Base-by-base conservation (phyloP, 306 rosid genomes). In the Fragaria vesca region DNA sequence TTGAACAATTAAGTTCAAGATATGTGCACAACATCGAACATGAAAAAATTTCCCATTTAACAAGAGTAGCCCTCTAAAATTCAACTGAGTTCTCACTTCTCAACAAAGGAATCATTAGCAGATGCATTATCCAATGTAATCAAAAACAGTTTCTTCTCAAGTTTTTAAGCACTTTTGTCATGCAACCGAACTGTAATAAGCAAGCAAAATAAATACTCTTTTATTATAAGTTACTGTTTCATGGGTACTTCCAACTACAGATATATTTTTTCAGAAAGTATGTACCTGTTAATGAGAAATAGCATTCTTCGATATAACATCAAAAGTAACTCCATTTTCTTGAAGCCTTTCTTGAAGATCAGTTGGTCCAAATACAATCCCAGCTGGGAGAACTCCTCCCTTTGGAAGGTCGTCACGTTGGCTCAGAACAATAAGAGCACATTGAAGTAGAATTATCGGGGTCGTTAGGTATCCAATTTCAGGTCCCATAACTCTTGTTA, bases 391-490 rank as follows among this genome's bases (percentile, higher is more conserved):
- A 69, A 79, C 86, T 79, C 98, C 98, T 68, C 96, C 96, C 73
- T 83, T 87, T 32, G 95, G 98, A n/a, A 94, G 88, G 73, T 58
- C 74, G 0, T 83, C 80, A 5, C 95, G 84, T 80, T 92, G 93
- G 76, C 78, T 76, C 51, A 84, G 93, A 90, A 88, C 81, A 71
- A 90, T 66, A 4, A 89, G 93, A 63, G 96, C 96, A 79, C 97
- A 92, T 77, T 94, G 97, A 78, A 94, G 58, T 47, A 94, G 83
- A 73, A 89, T 83, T 78, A 92, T 92, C 2, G 97, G 95, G 2
- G 98, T 94, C 17, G 97, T 89, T 65, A 94, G 61, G 82, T 94
- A 90, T 46, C 98, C 98, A 62, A 89, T 84, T 88, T 94, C 96
- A 16, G 96, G 98, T 62, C 95, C 97, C 83, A 82, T 88, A 40